Percentiles rank a stretch among this genome's conserved stretches.
phyloP scores from a whole-genome alignment of 176 grass and related monocot species.

The Zoysia pacifica region DNA sequence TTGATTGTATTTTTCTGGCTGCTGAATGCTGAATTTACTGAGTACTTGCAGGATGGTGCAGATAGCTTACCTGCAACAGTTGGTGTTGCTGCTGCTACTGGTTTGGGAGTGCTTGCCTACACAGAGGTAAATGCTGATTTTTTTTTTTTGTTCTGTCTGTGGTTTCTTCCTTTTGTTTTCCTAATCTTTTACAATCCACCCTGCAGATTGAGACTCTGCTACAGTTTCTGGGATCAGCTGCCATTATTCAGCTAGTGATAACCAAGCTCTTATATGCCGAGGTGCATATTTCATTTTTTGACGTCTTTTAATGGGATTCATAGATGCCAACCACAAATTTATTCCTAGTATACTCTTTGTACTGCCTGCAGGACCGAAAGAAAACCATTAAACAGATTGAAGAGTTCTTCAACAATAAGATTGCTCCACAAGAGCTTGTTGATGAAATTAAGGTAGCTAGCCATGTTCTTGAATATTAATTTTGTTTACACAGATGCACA shows the following conservation, averaged over 20 bases:
- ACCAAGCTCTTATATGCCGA: slow-evolving; percentile 79
- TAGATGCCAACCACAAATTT: not conserved
- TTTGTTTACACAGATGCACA: slow-evolving; percentile 1
- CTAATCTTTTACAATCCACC: slow-evolving; percentile 18
- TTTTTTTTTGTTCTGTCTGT: not conserved
- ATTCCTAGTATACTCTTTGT: slow-evolving; percentile 23
- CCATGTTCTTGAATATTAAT: slow-evolving; percentile 1
- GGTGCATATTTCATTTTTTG: slow-evolving; percentile 47
- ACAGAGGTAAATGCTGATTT: slow-evolving; percentile 59
- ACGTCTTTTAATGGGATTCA: slow-evolving; percentile 17
- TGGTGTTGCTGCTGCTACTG: slow-evolving; percentile 27
- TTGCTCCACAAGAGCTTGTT: slow-evolving; percentile 94
- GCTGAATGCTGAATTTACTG: slow-evolving; percentile 18
- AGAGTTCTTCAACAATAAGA: slow-evolving; percentile 91
- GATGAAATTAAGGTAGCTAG: slow-evolving; percentile 92
- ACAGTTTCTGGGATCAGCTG: slow-evolving; percentile 91
- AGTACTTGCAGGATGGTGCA: too few species aligned
- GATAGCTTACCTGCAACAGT: too few species aligned
- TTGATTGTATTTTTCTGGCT: not conserved
- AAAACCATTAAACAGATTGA: slow-evolving; percentile 74
- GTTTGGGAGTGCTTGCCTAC: slow-evolving; percentile 79
- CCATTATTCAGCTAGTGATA: slow-evolving; percentile 69
- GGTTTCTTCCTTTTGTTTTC: slow-evolving; percentile 1
- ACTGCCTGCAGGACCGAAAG: slow-evolving; percentile 66
- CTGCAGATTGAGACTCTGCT: slow-evolving; percentile 92